Base-by-base conservation (phyloP, 2,329 filamentous ascomycete genomes). In the Xylariaceae sp. region DNA sequence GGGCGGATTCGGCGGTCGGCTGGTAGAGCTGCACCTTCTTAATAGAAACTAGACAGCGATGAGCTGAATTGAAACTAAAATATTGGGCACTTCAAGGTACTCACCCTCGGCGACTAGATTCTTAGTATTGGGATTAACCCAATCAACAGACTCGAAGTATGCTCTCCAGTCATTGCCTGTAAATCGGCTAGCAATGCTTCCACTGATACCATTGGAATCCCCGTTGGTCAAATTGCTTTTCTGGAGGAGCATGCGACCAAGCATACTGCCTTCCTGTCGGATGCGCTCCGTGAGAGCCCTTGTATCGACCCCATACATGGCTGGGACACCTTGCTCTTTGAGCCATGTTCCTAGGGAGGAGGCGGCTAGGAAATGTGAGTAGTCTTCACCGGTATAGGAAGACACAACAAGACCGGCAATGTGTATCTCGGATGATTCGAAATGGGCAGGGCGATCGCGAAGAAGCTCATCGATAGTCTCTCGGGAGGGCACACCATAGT, bases 71-170 rank as follows among this genome's bases (percentile, higher is more conserved):
- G 48, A 45, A 41, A 55, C 47, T 27, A 44, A 45, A 39, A 41
- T 46, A 44, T 36, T 58, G n/a, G n/a, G n/a, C n/a, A n/a, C 50
- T 58, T 50, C 40, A 51, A 50, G 15, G n/a, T 23, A 80, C 85
- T 89, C 78, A 97, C 93, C 93, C 81, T 97, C 91, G 64, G 88
- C 89, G 46, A 97, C 93, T 59, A 99, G 82, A 73, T 99, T 99
- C 77, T 88, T 89, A 70, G 84, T 82, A 75, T 99, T 97, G 39
- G 93, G 94, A 71, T 99, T 88, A 50, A 88, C 81, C 92, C 94
- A 99, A 48, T 92, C 89, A 55, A 95, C 79, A 54, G 85, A 73
- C 70, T 96, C 91, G 64, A 94, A 97, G 63, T 82, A 82, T 59
- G 76, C 73, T 63, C 75, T 72, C 74, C 72, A 79, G 62, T 73